Evolutionary conservation across 139 green algal species (phyloP), one percentile per base, ranked within the genome.

Genomic region (Pycnococcus provasolii): DNA sequence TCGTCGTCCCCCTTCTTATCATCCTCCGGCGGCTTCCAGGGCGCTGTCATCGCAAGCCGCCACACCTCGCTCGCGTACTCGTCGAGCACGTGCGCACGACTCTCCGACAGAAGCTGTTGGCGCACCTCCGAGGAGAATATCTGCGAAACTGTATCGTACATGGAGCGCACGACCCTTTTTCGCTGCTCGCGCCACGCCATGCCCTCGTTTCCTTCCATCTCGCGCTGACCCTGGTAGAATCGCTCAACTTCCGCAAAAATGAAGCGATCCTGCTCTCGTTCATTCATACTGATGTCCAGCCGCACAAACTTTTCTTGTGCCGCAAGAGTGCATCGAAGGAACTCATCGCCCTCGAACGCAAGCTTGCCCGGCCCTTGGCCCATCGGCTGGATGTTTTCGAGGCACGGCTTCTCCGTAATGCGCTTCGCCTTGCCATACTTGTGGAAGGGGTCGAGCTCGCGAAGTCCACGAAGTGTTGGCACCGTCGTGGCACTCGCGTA

Each of bases 391-490:
- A 59, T 50, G 26, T 60, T 39, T 13, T 68, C 11, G 50, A 7
- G 60, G 1, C 47, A 15, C 1, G 62, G 62, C n/a, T 57, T 60
- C 4, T 47, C 39, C 37, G 26, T 1, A 8, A 59, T 26, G 37
- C 62, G 48, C 50, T 68, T 68, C 4, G 60, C 37, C 3, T 26
- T 3, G 4, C 48, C 62, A 39, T 60, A 37, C 48, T 48, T 48
- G 53, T 68, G 62, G 8, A 52, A 68, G 3, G 62, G 48, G 39
- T 68, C 62, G 37, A 68, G 41, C 26, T 43, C 26, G 8, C 48
- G 37, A 3, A 7, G 59, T 26, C 62, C 62, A 11, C 39, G 3
- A 39, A 41, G 50, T 50, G 62, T 68, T 7, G 62, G 62, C 7
- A 60, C 39, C 26, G 62, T 68, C 26, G 37, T 53, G 37, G 47